These are phyloP conservation scores for Pyrus communis DNA, from an alignment of 306 rosid genomes.

Conservation along the genomic window DNA sequence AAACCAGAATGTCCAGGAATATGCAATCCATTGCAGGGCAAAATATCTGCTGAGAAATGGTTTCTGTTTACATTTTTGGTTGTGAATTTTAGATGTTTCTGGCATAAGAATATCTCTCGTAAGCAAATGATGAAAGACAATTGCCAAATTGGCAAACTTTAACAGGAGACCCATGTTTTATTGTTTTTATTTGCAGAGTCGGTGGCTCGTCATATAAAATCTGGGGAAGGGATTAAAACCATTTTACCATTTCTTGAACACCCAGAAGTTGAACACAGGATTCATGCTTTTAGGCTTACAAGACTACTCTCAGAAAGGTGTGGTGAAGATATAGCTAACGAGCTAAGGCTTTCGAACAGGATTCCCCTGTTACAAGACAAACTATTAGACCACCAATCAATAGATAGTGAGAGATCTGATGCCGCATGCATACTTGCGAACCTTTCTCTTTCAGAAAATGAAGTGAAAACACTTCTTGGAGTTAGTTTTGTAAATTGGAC, in stretches of 20 bases:
- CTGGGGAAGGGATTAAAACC: constrained; percentile 35
- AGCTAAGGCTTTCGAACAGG: constrained; percentile 36
- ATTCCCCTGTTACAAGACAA: constrained; percentile 36
- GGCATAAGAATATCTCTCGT: not conserved
- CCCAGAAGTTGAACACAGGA: constrained; percentile 41
- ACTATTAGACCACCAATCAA: constrained; percentile 31
- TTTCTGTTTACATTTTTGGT: not conserved
- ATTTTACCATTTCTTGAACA: constrained; percentile 37
- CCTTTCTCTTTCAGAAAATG: constrained; percentile 35
- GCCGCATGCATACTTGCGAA: constrained; percentile 48
- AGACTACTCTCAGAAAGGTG: constrained; percentile 41
- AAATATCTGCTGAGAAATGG: not conserved
- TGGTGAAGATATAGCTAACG: constrained; percentile 37
- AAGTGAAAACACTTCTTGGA: constrained; percentile 36
- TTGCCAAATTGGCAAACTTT: not conserved
- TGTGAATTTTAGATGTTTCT: not conserved
- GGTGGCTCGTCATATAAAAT: constrained; percentile 38
- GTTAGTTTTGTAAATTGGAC: constrained; percentile 39
- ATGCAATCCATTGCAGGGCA: not conserved
- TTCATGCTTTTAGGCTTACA: constrained; percentile 40
- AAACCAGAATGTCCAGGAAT: not conserved
- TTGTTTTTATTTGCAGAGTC: constrained; percentile 22
- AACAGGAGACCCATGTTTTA: not conserved
- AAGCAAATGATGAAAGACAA: not conserved
- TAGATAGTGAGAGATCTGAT: constrained; percentile 43